Conservation (phyloP, 371 early-diverging fungal species). For the Syncephalastrum monosporum region DNA sequence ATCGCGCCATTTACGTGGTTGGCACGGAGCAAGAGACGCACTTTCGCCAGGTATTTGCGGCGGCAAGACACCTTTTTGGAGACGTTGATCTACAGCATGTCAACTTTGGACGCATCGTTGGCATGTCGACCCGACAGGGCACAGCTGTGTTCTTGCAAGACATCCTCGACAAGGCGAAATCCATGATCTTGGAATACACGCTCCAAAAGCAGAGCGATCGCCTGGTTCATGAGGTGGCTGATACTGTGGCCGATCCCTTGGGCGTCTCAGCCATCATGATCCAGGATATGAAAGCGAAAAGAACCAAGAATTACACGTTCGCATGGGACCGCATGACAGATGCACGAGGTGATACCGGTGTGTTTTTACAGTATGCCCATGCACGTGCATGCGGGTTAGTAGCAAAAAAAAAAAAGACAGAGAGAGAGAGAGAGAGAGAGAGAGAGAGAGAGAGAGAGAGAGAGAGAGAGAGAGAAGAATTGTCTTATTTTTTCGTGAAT, state of each 20-base stretch:
- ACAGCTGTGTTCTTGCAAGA: conserved; percentile 96
- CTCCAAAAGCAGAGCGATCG: conserved; percentile 33
- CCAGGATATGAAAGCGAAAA: conserved; percentile 92
- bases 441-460: too few species aligned
- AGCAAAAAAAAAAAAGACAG: background rate
- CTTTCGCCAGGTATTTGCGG: conserved; percentile 92
- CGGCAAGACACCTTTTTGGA: conserved; percentile 64
- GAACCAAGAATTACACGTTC: conserved; percentile 95
- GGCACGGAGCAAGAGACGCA: conserved; percentile 89
- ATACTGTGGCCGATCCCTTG: conserved; percentile 66
- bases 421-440: too few species aligned
- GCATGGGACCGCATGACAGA: conserved; percentile 92
- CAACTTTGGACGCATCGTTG: conserved; percentile 91
- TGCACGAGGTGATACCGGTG: conserved; percentile 96
- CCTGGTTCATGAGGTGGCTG: conserved; percentile 30
- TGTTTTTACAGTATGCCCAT: conserved; percentile 97
- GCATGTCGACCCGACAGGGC: conserved; percentile 97
- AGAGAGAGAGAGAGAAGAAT: too few species aligned
- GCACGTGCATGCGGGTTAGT: conserved; percentile 79
- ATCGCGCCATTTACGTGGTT: conserved; percentile 91
- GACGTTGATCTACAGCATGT: conserved; percentile 71
- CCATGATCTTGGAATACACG: conserved; percentile 29
- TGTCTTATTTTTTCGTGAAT: too few species aligned
- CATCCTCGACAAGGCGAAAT: conserved; percentile 86
- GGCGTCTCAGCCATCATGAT: conserved; percentile 87